Base-by-base conservation (phyloP, 805 yeast genomes). In the Ogataea pignaliae region DNA sequence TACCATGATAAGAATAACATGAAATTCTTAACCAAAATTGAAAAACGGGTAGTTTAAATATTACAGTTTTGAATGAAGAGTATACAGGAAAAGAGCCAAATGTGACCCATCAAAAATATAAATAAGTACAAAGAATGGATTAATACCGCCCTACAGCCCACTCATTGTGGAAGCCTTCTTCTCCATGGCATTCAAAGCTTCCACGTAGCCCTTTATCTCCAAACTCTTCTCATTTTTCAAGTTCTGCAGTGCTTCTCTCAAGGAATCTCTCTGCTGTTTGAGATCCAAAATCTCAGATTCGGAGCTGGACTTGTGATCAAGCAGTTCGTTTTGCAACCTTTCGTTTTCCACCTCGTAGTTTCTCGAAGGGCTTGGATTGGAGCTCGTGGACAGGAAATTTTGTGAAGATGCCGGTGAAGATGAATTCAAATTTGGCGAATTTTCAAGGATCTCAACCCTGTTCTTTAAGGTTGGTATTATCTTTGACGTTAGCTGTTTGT, bases 381-480 rank as follows among this genome's bases (percentile, higher is more conserved):
- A 21, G 26, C 26, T 7, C 26, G 7, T 21, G 7, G 26, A 7
- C 7, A 5, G 26, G 26, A 21, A 21, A 21, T 21, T 21, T 5
- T 21, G 26, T 30, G 33, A 30, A 5, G 33, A 30, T 30, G 33
- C 18, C 9, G 21, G 33, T 12, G 50, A 37, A 3, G 48, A 45
- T 6, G 45, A 34, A 7, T 21, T 21, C n/a, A 38, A 41, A 2
- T 47, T 44, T 13, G 42, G 32, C 3, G 58, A 59, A 29, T 55
- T 55, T 17, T 55, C 56, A 29, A 68, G 46, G 17, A 69, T 47
- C 33, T 67, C 68, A 16, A 72, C 48, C 46, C 67, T 68, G 48
- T 71, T 71, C 51, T 71, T 70, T 45, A 79, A 56, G 4, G 64
- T 63, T 9, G 84, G 83, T 11, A 79, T 64, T 0, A 68, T 65